phyloP scores from a whole-genome alignment of 805 yeast species.

The Lipomyces orientalis region DNA sequence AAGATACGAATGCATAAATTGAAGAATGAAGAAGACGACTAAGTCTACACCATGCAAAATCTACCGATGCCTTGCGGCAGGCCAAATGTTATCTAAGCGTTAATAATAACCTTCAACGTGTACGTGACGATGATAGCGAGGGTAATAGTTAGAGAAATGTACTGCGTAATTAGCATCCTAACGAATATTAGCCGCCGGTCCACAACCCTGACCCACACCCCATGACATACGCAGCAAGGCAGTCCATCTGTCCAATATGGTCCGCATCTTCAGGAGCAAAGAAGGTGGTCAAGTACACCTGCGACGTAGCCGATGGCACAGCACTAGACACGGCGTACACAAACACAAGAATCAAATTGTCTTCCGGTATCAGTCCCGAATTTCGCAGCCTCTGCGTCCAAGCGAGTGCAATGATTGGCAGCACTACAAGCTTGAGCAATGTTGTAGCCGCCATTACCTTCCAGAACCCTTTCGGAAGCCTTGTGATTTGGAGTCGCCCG shows the following conservation, averaged over 20 bases:
- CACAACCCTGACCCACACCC: neutral
- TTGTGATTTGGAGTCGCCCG: constrained; percentile 67
- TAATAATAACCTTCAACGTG: constrained; percentile 49
- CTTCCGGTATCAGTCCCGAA: constrained; percentile 66
- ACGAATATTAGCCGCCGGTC: neutral
- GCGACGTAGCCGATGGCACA: constrained; percentile 86
- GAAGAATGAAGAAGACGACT: neutral
- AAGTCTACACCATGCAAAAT: neutral
- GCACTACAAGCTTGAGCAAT: constrained; percentile 61
- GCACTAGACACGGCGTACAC: constrained; percentile 76
- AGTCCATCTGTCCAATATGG: constrained; percentile 68
- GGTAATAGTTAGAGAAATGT: constrained; percentile 67
- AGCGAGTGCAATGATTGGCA: constrained; percentile 80
- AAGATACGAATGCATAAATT: too few relatives aligned
- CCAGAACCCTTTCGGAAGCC: constrained; percentile 70
- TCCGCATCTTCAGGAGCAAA: constrained; percentile 70
- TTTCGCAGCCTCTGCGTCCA: constrained; percentile 65
- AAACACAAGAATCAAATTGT: constrained; percentile 67
- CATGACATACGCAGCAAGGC: constrained; percentile 65
- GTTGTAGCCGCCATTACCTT: constrained; percentile 65
- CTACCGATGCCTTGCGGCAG: neutral
- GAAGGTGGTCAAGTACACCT: constrained; percentile 86
- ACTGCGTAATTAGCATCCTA: constrained; percentile 65
- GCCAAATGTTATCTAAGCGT: constrained; percentile 7
- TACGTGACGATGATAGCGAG: constrained; percentile 79